Percentiles rank a stretch among this genome's conserved stretches.
Evolutionary conservation across 768 basidiomycete genomes (phyloP).

Genomic region (Boletus sp.): DNA sequence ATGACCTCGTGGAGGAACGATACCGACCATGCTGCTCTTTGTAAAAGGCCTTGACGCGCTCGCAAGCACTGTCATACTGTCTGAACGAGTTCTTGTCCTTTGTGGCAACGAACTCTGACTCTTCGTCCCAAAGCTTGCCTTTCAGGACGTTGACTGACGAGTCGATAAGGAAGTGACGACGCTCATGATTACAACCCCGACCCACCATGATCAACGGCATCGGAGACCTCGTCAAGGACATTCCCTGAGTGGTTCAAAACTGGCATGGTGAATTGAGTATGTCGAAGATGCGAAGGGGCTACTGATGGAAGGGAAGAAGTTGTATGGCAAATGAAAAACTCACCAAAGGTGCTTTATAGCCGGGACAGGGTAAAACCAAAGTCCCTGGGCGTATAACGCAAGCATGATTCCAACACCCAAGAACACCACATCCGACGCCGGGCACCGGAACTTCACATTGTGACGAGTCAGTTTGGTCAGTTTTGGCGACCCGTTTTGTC

Average conservation of each 20-base stretch:
- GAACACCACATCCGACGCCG: conserved; percentile 20
- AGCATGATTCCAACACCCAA: conserved; percentile 11
- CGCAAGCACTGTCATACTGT: conserved; percentile 71
- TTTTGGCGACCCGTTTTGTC: conserved; percentile 15
- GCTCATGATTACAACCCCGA: neutral
- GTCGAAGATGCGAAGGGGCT: neutral
- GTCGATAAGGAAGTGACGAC: neutral
- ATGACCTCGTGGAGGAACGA: neutral
- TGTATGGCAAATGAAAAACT: conserved; percentile 3
- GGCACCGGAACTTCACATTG: conserved; percentile 21
- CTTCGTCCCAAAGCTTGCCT: conserved; percentile 55
- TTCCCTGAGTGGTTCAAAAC: conserved; percentile 26
- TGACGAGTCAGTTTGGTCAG: conserved; percentile 8
- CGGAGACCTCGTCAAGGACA: conserved; percentile 42
- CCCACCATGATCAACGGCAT: conserved; percentile 49
- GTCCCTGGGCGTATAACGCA: conserved; percentile 10
- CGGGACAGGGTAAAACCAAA: conserved; percentile 6
- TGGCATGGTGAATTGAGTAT: conserved; percentile 19
- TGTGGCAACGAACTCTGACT: conserved; percentile 50
- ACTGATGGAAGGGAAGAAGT: neutral
- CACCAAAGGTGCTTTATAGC: conserved; percentile 18
- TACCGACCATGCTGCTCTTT: conserved; percentile 69
- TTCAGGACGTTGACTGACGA: conserved; percentile 65
- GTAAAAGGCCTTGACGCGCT: conserved; percentile 75
- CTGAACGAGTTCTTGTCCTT: conserved; percentile 71